Conservation (phyloP, 2,329 filamentous ascomycete species). For the Fusarium floridanum region DNA sequence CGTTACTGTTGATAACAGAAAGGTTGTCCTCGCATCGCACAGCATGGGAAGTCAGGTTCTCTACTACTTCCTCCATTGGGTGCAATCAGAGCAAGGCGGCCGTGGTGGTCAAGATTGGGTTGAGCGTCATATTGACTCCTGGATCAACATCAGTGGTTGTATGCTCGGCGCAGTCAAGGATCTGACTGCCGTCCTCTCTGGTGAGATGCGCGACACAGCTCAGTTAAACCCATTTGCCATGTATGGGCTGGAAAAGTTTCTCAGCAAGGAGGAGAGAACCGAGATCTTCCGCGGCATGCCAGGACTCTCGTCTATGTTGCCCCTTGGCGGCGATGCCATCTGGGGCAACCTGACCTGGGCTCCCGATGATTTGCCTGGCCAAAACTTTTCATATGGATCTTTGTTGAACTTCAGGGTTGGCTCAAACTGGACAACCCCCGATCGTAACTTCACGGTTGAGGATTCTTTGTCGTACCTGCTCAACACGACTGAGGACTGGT, state of each 20-base stretch:
- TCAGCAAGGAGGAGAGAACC: conserved; percentile 89
- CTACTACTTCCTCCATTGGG: conserved; percentile 86
- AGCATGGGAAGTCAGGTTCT: conserved; percentile 98
- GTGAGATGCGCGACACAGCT: conserved; percentile 98
- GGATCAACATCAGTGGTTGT: conserved; percentile 98
- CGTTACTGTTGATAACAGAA: conserved; percentile 78
- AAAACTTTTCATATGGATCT: conserved; percentile 80
- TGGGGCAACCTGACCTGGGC: conserved; percentile 93
- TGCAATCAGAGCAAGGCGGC: conserved; percentile 82
- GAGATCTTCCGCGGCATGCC: conserved; percentile 98
- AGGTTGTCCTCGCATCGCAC: conserved; percentile 89
- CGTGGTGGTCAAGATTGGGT: conserved; percentile 90
- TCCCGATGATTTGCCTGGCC: conserved; percentile 84
- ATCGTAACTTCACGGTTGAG: conserved; percentile 83
- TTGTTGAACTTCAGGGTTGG: conserved; percentile 85
- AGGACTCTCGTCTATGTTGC: conserved; percentile 95
- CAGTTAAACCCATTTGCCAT: conserved; percentile 97
- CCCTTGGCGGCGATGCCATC: conserved; percentile 91
- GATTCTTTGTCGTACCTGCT: conserved; percentile 84
- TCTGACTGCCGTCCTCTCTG: conserved; percentile 88
- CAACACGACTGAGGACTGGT: conserved; percentile 87
- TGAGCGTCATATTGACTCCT: conserved; percentile 88
- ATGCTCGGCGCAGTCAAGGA: conserved; percentile 97
- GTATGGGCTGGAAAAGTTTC: conserved; percentile 95
- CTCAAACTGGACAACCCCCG: conserved; percentile 72